These are phyloP conservation scores for Eudorina sp. DNA, from an alignment of 139 green algal species.

Conservation along the genomic window DNA sequence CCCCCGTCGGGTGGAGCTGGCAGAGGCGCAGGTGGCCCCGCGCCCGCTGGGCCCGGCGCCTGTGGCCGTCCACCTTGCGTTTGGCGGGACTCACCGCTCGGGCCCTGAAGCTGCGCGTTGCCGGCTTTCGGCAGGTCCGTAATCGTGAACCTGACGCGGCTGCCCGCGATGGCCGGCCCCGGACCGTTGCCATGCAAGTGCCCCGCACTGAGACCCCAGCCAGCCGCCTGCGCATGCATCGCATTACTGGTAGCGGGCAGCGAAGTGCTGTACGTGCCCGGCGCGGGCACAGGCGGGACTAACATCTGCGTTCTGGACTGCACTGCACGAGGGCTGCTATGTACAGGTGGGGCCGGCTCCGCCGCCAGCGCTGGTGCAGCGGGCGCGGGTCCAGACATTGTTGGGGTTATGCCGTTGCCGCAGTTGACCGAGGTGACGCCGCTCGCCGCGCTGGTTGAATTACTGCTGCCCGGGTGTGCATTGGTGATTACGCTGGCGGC, in stretches of 20 bases:
- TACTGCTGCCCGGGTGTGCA: not conserved
- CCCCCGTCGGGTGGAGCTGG: not conserved
- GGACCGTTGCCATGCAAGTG: not conserved
- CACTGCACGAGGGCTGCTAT: conserved; percentile 1
- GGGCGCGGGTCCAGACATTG: not conserved
- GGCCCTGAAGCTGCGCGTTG: not conserved
- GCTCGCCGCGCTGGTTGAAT: no score
- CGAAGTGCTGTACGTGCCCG: not conserved
- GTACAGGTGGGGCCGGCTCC: not conserved
- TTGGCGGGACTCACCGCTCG: not conserved
- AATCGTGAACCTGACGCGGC: conserved; percentile 37
- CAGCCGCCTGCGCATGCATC: not conserved
- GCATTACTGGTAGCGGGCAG: not conserved
- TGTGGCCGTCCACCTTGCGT: no score
- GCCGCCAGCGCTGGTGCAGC: not conserved
- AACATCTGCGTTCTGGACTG: not conserved
- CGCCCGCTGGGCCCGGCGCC: no score
- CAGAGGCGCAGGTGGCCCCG: not conserved
- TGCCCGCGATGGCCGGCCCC: conserved; percentile 21
- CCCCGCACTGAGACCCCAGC: not conserved
- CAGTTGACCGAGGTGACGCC: no score
- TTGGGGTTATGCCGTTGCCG: not conserved
- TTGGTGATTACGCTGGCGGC: no score
- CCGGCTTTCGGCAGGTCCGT: conserved; percentile 22
- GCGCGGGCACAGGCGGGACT: not conserved